Conservation (phyloP, 805 yeast genomes). For the Priceomyces castillae region DNA sequence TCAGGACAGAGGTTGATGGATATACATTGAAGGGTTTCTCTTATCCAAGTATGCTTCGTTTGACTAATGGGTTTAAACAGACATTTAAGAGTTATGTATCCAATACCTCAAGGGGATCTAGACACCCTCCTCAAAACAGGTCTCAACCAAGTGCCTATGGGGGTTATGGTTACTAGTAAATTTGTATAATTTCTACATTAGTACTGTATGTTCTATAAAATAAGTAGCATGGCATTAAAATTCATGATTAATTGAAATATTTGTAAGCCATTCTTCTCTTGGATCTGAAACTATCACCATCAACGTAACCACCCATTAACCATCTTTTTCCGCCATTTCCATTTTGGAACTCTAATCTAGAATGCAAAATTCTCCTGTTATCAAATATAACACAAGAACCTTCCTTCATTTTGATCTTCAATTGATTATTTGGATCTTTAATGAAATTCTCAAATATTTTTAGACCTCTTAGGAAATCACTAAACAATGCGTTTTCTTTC, state of each 20-base stretch:
- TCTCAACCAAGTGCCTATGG: constrained; percentile 18
- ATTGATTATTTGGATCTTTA: constrained; percentile 51
- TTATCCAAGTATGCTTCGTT: constrained; percentile 83
- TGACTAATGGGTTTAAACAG: constrained; percentile 95
- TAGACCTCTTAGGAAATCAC: constrained; percentile 59
- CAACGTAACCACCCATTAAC: constrained; percentile 75
- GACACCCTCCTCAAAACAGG: constrained; percentile 15
- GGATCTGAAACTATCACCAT: constrained; percentile 68
- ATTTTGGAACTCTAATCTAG: constrained; percentile 46
- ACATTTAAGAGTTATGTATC: constrained; percentile 38
- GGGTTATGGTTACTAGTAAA: constrained; percentile 21
- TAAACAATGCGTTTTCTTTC: constrained; percentile 34
- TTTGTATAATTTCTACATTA: not conserved
- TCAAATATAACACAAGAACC: constrained; percentile 66
- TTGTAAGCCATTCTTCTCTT: constrained; percentile 39
- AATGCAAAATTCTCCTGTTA: constrained; percentile 69
- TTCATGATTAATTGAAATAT: not conserved
- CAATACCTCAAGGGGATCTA: constrained; percentile 14
- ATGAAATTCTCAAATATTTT: constrained; percentile 58
- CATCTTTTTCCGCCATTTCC: constrained; percentile 55
- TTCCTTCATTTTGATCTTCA: constrained; percentile 52
- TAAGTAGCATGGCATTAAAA: not conserved
- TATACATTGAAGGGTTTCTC: constrained; percentile 73
- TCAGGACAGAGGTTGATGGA: constrained; percentile 85
- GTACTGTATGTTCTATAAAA: not conserved